Evolutionary conservation across 129 eudicot species (phyloP), one percentile per base, ranked within the genome.

Genomic region (Kitagawia praeruptora): DNA sequence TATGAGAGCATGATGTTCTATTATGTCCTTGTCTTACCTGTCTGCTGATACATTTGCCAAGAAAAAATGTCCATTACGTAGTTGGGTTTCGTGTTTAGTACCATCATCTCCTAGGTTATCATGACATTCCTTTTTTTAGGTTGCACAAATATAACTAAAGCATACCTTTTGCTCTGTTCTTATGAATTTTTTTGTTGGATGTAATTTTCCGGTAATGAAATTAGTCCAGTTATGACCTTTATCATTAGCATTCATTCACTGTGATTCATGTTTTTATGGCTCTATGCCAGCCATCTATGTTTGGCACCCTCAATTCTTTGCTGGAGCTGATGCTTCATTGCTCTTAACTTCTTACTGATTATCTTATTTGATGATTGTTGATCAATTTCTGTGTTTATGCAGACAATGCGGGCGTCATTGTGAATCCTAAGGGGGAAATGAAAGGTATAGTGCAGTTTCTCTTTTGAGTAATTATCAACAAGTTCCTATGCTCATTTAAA

Each of bases 381-480:
- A 2, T 74, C 23, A 69, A 9, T 41, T 23, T 8, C 21, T 67
- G 73, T 38, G 40, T 70, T 8, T 77, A 12, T 80, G 84, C 91
- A 93, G 98, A 93, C 78, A 93, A 93, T 81, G 97, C 98, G 72
- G 98, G 98, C 44, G 97, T 93, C 37, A 93, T 93, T 27, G 98
- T 93, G 75, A 93, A 93, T 46, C 98, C 98, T 0, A 93, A 93
- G 85, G 98, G 98, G 38, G 98, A 93, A 86, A 93, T 93, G 98
- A 93, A 93, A 89, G 98, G 98, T 92, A 91, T 46, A 19, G 0
- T 3, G 34, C 23, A 21, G 8, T 15, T 6, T 5, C 0, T 54
- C 2, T 23, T 54, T 7, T 53, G 21, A 12, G 11, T 21, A n/a
- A 34, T 23, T 54, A 21, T 21, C 11, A 54, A 27, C 11, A 54